Evolutionary conservation across 2,329 filamentous ascomycete genomes (phyloP), one percentile per base, ranked within the genome.

Genomic region (Alternaria burnsii): DNA sequence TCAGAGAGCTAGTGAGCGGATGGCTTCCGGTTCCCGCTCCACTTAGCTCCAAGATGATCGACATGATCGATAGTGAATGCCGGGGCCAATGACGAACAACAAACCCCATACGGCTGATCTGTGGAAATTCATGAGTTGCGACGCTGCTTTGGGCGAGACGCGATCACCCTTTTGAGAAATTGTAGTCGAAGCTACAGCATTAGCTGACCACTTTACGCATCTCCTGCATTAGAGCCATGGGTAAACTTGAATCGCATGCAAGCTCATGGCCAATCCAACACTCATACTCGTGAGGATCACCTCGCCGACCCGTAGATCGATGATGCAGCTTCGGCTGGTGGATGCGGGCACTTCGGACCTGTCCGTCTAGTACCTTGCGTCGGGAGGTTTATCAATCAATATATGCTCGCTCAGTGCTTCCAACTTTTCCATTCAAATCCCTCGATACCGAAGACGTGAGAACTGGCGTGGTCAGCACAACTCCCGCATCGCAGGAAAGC

Each of bases 31-130:
- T 42, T 43, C 42, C 52, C 40, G 58, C 52, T 56, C 40, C 46
- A 52, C 58, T 59, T 59, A n/a, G 46, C 41, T 41, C n/a, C 55
- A 55, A 18, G 18, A 53, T 62, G 64, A 66, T 69, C 68, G 61
- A 63, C 68, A 46, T 40, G 48, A 63, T 62, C 58, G 59, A 58
- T 47, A 53, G 58, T 53, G 36, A 46, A 40, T 43, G 22, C 43
- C 51, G 56, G 38, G 11, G 40, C 55, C n/a, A 60, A 56, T 69
- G 61, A 68, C 61, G 68, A 69, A 58, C 46, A 28, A 43, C 26
- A 42, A 63, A 58, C 66, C 61, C 61, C 38, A 57, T 40, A 30
- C 28, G 34, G 34, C 54, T 32, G 43, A 55, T 52, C 53, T n/a
- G 18, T 57, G 34, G 34, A 41, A 38, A 0, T 16, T 34, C n/a